phyloP scores from a whole-genome alignment of 2,329 filamentous ascomycete species.

The Penicillium concentricum region DNA sequence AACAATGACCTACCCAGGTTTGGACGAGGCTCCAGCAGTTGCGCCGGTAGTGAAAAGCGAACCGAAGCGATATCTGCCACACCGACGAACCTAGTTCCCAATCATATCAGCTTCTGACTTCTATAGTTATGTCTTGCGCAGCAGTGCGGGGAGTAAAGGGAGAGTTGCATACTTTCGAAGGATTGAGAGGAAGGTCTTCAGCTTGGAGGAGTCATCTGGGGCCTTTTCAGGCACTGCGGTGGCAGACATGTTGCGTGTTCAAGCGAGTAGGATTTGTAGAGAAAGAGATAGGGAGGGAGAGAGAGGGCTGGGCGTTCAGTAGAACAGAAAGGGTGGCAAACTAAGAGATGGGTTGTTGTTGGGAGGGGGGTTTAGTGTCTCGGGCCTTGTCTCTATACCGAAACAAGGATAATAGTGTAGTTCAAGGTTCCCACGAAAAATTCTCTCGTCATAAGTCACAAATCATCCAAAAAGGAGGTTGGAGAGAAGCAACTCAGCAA shows the following conservation, averaged over 20 bases:
- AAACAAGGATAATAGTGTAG: background rate
- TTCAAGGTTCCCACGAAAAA: background rate
- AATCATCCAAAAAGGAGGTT: background rate
- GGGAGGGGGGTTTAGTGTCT: background rate
- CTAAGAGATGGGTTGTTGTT: background rate
- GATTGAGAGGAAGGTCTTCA: constrained; percentile 84
- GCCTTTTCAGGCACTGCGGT: constrained; percentile 51
- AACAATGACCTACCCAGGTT: constrained; percentile 65
- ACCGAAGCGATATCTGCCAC: constrained; percentile 94
- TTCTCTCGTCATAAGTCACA: no score
- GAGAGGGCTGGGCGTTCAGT: background rate
- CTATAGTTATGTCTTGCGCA: background rate
- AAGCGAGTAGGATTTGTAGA: background rate
- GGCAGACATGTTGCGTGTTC: constrained; percentile 30
- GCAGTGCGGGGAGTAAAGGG: background rate
- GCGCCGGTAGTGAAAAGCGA: constrained; percentile 91
- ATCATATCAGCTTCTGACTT: background rate
- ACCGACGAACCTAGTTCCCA: constrained; percentile 74
- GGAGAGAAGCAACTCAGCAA: background rate
- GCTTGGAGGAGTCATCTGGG: constrained; percentile 78
- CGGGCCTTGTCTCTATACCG: background rate
- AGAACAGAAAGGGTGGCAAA: constrained; percentile 4
- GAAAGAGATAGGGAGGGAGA: background rate
- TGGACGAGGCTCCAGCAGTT: constrained; percentile 91
- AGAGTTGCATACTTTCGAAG: constrained; percentile 69